Conservation (phyloP, 805 yeast genomes). For the Cephaloascus fragrans region DNA sequence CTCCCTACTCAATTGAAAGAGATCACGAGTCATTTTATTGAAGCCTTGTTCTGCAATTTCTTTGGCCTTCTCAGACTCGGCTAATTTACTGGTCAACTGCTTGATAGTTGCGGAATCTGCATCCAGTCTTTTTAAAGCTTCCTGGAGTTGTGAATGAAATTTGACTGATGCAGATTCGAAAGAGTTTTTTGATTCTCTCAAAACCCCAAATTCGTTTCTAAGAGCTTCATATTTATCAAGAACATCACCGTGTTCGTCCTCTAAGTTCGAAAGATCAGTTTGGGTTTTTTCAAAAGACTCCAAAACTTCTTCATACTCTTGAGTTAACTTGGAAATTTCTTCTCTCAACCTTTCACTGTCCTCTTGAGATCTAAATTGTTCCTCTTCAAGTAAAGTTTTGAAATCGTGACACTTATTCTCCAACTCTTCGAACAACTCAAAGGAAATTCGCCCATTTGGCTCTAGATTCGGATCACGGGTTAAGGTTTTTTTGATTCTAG, state of each 20-base stretch:
- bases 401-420: constrained; percentile 20
- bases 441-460: constrained; percentile 58
- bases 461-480: constrained; percentile 67
- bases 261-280: constrained; percentile 11
- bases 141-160: constrained; percentile 20
- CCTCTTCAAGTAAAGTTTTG: constrained; percentile 5
- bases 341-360: constrained; percentile 5
- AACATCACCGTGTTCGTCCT: constrained; percentile 11
- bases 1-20: constrained; percentile 54
- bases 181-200: constrained; percentile 20
- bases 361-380: constrained; percentile 11
- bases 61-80: constrained; percentile 29
- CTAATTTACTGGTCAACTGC: constrained; percentile 20
- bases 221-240: constrained; percentile 12
- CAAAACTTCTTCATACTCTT: constrained; percentile 1
- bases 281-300: constrained; percentile 4
- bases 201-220: constrained; percentile 9
- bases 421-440: constrained; percentile 43
- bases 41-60: constrained; percentile 76
- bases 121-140: constrained; percentile 14
- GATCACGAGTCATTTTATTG: constrained; percentile 81
- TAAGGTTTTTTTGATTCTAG: constrained; percentile 59
- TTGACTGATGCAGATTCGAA: constrained; percentile 18
- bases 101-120: constrained; percentile 15
- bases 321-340: constrained; percentile 5